A percentile compares a stretch with the other conserved stretches of the same genome.
These are phyloP conservation scores for Jamesozyma gamospora DNA, from an alignment of 805 yeast genomes.

Conservation along the genomic window DNA sequence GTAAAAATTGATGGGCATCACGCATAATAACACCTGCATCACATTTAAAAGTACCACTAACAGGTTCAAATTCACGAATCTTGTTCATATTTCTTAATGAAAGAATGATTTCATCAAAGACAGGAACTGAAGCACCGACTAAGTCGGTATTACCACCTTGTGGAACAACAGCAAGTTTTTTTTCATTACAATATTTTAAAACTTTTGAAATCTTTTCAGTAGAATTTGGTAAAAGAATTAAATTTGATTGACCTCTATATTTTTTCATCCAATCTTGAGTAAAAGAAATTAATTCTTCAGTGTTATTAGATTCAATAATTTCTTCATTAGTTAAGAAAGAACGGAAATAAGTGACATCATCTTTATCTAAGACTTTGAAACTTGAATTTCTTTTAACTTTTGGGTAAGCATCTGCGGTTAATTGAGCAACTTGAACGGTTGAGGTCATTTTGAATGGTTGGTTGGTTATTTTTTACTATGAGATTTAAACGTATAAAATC, in stretches of 20 bases:
- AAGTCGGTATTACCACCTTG: conserved; percentile 97
- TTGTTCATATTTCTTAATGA: conserved; percentile 63
- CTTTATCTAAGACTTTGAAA: conserved; percentile 44
- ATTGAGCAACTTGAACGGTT: conserved; percentile 9
- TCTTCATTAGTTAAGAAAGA: conserved; percentile 43
- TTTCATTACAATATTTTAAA: conserved; percentile 68
- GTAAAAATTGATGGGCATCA: conserved; percentile 65
- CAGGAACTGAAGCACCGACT: conserved; percentile 90
- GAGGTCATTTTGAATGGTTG: too few species aligned
- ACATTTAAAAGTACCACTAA: conserved; percentile 75
- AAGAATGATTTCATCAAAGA: conserved; percentile 79
- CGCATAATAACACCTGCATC: conserved; percentile 90
- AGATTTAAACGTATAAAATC: too few species aligned
- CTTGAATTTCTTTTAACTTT: conserved; percentile 40
- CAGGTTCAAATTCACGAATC: conserved; percentile 69
- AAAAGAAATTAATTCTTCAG: conserved; percentile 55
- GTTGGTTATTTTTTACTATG: too few species aligned
- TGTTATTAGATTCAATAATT: conserved; percentile 38
- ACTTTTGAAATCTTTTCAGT: conserved; percentile 69
- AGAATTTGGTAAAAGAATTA: conserved; percentile 75
- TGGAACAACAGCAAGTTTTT: conserved; percentile 77
- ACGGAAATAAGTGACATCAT: conserved; percentile 53
- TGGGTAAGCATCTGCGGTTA: conserved; percentile 67
- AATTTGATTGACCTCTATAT: conserved; percentile 74
- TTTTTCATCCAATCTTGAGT: conserved; percentile 95